Percentiles rank a stretch among this genome's conserved stretches.
Evolutionary conservation across 257 asterid genomes (phyloP).

Genomic region (Leptodermis oblonga): DNA sequence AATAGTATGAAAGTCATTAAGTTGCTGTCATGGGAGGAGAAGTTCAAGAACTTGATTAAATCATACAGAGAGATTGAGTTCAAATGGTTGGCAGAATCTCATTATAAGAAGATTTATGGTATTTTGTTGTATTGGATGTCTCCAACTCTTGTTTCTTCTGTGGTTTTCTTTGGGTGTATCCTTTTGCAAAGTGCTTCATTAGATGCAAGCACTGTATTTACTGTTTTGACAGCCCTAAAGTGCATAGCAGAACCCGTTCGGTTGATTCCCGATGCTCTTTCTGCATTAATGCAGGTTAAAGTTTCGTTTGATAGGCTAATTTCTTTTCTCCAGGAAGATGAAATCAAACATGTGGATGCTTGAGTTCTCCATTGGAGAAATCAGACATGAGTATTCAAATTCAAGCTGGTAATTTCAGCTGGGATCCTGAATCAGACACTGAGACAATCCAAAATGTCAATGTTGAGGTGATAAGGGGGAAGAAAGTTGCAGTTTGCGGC

Average conservation of each 20-base stretch:
- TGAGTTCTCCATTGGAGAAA: constrained; percentile 5
- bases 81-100: constrained; percentile 58
- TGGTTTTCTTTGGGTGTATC: constrained; percentile 52
- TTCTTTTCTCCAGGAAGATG: constrained; percentile 59
- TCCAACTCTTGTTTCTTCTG: constrained; percentile 60
- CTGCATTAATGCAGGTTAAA: constrained; percentile 54
- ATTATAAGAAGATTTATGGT: constrained; percentile 31
- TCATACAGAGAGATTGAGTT: constrained; percentile 46
- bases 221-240: constrained; percentile 60
- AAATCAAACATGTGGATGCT: constrained; percentile 35
- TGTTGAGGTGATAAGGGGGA: constrained; percentile 37
- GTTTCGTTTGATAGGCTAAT: constrained; percentile 68
- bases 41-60: constrained; percentile 49
- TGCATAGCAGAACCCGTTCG: constrained; percentile 63
- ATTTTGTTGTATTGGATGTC: constrained; percentile 61
- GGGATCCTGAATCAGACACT: constrained; percentile 42
- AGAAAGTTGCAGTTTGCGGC: constrained; percentile 71
- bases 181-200: constrained; percentile 47
- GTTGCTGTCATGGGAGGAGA: constrained; percentile 76
- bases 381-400: constrained; percentile 26
- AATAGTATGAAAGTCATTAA: constrained; percentile 74
- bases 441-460: constrained; percentile 30
- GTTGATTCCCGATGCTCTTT: constrained; percentile 58
- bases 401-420: constrained; percentile 45
- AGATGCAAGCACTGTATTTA: constrained; percentile 61